Conservation (phyloP, 441 rosid genomes). For the Hypseocharis bilobata region DNA sequence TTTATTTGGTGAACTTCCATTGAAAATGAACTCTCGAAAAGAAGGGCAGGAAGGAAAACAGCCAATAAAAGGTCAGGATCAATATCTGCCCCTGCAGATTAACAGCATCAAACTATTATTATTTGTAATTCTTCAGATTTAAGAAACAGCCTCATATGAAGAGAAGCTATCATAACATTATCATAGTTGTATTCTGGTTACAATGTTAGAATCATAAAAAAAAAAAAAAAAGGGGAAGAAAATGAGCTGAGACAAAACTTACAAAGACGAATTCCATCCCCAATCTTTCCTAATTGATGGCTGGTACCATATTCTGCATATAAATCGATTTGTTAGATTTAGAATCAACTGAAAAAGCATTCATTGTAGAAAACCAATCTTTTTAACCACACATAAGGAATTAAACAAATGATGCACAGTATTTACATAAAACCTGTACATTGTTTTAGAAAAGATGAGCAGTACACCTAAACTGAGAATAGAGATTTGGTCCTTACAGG, state of each 20-base stretch:
- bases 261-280: constrained; percentile 80
- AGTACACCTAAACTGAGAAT: background rate
- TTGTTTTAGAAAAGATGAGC: background rate
- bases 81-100: constrained; percentile 62
- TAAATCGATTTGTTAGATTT: background rate
- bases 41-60: constrained; percentile 87
- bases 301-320: constrained; percentile 65
- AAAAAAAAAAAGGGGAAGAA: constrained; percentile 9
- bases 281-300: constrained; percentile 63
- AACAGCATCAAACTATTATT: constrained; percentile 9
- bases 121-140: background rate
- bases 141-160: constrained; percentile 3
- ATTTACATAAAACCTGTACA: background rate
- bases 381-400: background rate
- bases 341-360: constrained; percentile 6
- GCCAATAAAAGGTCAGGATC: constrained; percentile 76
- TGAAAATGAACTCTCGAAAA: constrained; percentile 86
- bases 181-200: background rate
- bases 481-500: too few species aligned
- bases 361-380: background rate
- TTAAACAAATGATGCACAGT: background rate
- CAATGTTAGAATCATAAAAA: background rate
- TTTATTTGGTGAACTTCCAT: constrained; percentile 91
- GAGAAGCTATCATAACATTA: constrained; percentile 5
- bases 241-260: constrained; percentile 38